Conservation (phyloP, 1,139 yeast genomes). For the Nakaseomyces nivariensis region DNA sequence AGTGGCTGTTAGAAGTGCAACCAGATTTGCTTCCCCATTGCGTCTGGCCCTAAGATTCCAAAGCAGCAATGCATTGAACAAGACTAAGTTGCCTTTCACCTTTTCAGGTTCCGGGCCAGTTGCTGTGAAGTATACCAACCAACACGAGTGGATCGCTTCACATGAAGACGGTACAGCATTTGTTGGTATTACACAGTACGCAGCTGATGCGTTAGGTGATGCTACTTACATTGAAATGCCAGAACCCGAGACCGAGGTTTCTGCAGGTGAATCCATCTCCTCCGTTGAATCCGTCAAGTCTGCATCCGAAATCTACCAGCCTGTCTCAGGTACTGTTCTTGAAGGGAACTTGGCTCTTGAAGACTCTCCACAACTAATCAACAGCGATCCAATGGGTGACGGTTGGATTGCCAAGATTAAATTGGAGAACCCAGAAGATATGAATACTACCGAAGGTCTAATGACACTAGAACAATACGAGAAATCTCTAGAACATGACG, state of each 20-base stretch:
- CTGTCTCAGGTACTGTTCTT: constrained; percentile 67
- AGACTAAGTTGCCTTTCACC: constrained; percentile 25
- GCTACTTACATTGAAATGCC: constrained; percentile 91
- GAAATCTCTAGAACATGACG: constrained; percentile 46
- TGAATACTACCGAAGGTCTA: constrained; percentile 31
- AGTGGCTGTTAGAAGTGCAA: background rate
- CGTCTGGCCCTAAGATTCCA: constrained; percentile 3
- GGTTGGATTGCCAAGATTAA: constrained; percentile 78
- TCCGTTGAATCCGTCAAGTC: constrained; percentile 92
- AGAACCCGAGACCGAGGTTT: constrained; percentile 56
- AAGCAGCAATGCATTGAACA: constrained; percentile 24
- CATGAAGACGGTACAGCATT: constrained; percentile 76
- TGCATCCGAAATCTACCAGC: constrained; percentile 88
- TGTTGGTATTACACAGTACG: constrained; percentile 88
- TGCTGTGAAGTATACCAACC: constrained; percentile 61
- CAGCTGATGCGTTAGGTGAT: constrained; percentile 97
- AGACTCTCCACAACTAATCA: constrained; percentile 66
- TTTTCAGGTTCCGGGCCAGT: constrained; percentile 25
- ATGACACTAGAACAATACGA: constrained; percentile 55
- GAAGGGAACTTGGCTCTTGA: constrained; percentile 63
- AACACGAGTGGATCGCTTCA: constrained; percentile 93
- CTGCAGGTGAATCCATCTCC: constrained; percentile 75
- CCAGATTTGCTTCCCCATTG: background rate
- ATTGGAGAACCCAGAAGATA: constrained; percentile 28
- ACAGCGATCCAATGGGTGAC: constrained; percentile 82